phyloP scores from a whole-genome alignment of 2,329 filamentous ascomycete genomes.

The Nothopassalora personata region DNA sequence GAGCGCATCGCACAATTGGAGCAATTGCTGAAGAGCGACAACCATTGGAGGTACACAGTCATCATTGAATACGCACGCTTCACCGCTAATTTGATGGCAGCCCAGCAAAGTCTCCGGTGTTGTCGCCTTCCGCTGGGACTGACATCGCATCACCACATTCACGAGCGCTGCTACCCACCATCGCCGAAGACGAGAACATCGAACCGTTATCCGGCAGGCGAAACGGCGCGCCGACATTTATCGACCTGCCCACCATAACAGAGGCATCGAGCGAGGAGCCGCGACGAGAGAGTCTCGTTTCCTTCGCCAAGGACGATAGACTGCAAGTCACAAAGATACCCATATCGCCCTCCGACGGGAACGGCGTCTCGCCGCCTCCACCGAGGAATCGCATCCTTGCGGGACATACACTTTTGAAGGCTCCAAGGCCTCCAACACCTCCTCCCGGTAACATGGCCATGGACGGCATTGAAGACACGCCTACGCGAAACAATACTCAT shows the following conservation, averaged over 20 bases:
- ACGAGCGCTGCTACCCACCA: slow-evolving; percentile 28
- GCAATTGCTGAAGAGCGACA: slow-evolving; percentile 29
- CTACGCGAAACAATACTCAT: slow-evolving; percentile 33
- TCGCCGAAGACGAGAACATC: slow-evolving; percentile 31
- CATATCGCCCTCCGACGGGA: slow-evolving; percentile 19
- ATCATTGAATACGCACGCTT: background rate
- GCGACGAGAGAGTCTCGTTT: slow-evolving; percentile 20
- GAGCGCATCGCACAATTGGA: slow-evolving; percentile 33
- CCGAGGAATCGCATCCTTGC: slow-evolving; percentile 28
- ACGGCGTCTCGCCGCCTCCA: slow-evolving; percentile 29
- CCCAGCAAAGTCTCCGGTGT: slow-evolving; percentile 32
- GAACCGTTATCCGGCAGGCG: slow-evolving; percentile 22
- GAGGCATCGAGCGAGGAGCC: slow-evolving; percentile 11
- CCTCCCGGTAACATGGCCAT: slow-evolving; percentile 24
- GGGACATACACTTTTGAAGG: slow-evolving; percentile 33
- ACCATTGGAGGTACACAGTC: slow-evolving; percentile 25
- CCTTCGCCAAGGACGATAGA: slow-evolving; percentile 22
- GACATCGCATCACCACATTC: slow-evolving; percentile 20
- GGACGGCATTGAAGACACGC: slow-evolving; percentile 32
- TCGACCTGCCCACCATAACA: slow-evolving; percentile 20
- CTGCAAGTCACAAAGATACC: slow-evolving; percentile 30
- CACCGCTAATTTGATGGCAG: slow-evolving; percentile 18
- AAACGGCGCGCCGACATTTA: slow-evolving; percentile 24
- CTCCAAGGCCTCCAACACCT: slow-evolving; percentile 27
- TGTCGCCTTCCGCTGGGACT: slow-evolving; percentile 24